Percentiles rank a stretch among this genome's conserved stretches.
Conservation (phyloP, 1,284 basidiomycete species). For the Ustilago cynodontis region DNA sequence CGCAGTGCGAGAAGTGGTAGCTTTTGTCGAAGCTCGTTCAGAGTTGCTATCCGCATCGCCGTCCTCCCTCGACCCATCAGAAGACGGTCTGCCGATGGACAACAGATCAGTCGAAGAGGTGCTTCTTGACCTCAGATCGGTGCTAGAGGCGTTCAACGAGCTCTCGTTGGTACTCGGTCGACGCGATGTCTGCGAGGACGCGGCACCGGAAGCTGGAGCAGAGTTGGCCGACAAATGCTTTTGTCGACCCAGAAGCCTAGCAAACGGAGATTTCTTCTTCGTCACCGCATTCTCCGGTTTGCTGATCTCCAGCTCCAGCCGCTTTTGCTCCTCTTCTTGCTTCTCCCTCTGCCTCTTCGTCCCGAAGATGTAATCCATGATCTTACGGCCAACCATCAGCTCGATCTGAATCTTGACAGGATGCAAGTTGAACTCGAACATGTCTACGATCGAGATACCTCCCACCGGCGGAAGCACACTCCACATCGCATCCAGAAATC, state of each 20-base stretch:
- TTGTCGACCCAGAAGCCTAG: conserved; percentile 33
- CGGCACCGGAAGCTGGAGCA: conserved; percentile 4
- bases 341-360: conserved; percentile 61
- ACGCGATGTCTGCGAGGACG: conserved; percentile 7
- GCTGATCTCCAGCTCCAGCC: conserved; percentile 22
- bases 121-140: neutral
- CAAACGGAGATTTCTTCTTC: conserved; percentile 52
- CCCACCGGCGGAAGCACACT: conserved; percentile 78
- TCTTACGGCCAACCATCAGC: conserved; percentile 81
- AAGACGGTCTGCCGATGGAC: conserved; percentile 22
- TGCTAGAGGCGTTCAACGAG: conserved; percentile 10
- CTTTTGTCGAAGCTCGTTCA: conserved; percentile 12
- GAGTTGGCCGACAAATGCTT: conserved; percentile 21
- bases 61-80: conserved; percentile 36
- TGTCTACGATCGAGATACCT: conserved; percentile 90
- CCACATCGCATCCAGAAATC: conserved; percentile 64
- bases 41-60: conserved; percentile 19
- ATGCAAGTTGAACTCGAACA: conserved; percentile 84
- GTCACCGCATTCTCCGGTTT: conserved; percentile 12
- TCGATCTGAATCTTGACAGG: conserved; percentile 82
- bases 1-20: neutral
- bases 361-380: conserved; percentile 87
- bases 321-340: conserved; percentile 50
- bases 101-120: conserved; percentile 18
- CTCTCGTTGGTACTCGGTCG: conserved; percentile 21